Conservation (phyloP, 805 yeast species). For the Isabelozyma heimii region DNA sequence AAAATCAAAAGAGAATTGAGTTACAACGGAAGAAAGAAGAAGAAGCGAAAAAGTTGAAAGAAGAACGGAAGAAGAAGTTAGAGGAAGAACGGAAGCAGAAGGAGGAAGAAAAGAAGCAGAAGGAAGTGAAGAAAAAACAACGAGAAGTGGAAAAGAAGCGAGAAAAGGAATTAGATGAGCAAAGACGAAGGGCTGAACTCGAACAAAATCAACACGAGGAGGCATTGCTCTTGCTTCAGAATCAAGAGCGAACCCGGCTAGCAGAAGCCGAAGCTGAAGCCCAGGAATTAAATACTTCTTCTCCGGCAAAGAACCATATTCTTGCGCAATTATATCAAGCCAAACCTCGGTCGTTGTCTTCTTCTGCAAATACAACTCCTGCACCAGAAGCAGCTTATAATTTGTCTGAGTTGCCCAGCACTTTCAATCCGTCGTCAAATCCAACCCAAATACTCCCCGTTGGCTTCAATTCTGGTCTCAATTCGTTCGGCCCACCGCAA, state of each 20-base stretch:
- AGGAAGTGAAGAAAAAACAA: slow-evolving; percentile 11
- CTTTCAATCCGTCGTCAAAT: background rate
- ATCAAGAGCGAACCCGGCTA: slow-evolving; percentile 1
- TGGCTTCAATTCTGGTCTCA: background rate
- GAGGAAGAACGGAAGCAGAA: slow-evolving; percentile 21
- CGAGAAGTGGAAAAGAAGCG: slow-evolving; percentile 12
- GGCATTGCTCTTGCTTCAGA: background rate
- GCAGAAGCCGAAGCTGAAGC: slow-evolving; percentile 1
- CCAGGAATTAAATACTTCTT: background rate
- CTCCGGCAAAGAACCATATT: slow-evolving; percentile 16
- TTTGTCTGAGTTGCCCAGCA: background rate
- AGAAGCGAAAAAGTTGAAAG: slow-evolving; percentile 21
- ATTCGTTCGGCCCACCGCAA: background rate
- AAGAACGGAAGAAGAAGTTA: slow-evolving; percentile 20
- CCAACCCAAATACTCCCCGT: background rate
- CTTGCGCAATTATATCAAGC: slow-evolving; percentile 35
- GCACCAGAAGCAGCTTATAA: background rate
- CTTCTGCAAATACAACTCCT: slow-evolving; percentile 2
- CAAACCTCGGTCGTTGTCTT: slow-evolving; percentile 17
- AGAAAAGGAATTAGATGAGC: background rate
- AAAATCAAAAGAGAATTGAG: slow-evolving; percentile 27
- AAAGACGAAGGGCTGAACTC: background rate
- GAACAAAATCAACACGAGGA: background rate
- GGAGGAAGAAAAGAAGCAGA: slow-evolving; percentile 22
- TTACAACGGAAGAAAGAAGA: slow-evolving; percentile 27